These are phyloP conservation scores for Claviceps pazoutovae DNA, from an alignment of 2,329 filamentous ascomycete species.

Conservation along the genomic window DNA sequence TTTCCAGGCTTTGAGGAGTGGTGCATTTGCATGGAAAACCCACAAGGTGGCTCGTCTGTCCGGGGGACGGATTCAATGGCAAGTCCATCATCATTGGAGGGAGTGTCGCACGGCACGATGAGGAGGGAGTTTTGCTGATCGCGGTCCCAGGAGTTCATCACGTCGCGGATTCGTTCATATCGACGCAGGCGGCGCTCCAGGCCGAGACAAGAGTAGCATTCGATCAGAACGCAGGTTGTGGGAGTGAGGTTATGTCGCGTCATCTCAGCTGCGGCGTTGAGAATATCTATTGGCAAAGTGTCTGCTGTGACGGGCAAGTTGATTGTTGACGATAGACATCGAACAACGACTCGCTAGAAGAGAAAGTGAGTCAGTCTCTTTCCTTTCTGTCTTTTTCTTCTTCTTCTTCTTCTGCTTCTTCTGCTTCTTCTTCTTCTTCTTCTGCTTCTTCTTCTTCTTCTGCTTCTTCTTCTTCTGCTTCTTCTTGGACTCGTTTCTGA, in stretches of 20 bases:
- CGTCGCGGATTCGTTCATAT: constrained; percentile 75
- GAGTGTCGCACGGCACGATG: constrained; percentile 45
- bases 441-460: not conserved
- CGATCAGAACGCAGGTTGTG: constrained; percentile 55
- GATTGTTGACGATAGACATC: constrained; percentile 55
- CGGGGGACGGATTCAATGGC: constrained; percentile 50
- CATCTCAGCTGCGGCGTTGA: constrained; percentile 50
- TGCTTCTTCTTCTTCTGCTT: not conserved
- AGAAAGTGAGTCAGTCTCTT: not conserved
- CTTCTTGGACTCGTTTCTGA: not conserved
- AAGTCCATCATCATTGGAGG: constrained; percentile 45
- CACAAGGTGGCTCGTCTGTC: constrained; percentile 43
- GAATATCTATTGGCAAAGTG: constrained; percentile 61
- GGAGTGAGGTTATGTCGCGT: constrained; percentile 52
- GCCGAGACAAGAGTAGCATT: constrained; percentile 61
- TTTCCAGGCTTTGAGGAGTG: constrained; percentile 71
- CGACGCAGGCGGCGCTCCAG: constrained; percentile 70
- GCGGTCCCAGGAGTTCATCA: constrained; percentile 85
- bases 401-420: not conserved
- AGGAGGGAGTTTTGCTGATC: constrained; percentile 65
- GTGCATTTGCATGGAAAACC: constrained; percentile 58
- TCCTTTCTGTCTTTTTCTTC: not conserved
- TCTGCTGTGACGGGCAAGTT: constrained; percentile 58
- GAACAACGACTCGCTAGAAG: constrained; percentile 51
- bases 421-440: not conserved